phyloP scores from a whole-genome alignment of 805 yeast genomes.

The Ascoidea tarda region DNA sequence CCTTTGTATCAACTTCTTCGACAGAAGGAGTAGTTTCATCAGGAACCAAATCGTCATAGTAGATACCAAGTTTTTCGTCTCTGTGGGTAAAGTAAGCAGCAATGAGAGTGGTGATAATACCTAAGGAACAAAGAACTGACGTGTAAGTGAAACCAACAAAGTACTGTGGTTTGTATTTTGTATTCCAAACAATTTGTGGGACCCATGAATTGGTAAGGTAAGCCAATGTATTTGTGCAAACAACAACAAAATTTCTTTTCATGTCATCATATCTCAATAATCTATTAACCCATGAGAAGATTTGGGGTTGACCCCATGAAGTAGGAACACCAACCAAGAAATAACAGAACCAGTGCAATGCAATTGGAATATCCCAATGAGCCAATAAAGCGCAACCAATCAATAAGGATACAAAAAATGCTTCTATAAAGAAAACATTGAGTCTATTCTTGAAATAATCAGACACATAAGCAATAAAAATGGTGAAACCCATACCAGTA shows the following conservation, averaged over 20 bases:
- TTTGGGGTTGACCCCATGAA: conserved; percentile 40
- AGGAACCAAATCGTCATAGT: no score
- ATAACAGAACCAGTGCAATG: conserved; percentile 36
- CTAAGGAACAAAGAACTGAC: conserved; percentile 18
- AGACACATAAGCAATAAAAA: conserved; percentile 16
- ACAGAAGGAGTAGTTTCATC: no score
- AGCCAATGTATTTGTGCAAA: conserved; percentile 25
- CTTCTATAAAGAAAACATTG: conserved; percentile 22
- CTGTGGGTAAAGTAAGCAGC: conserved; percentile 13
- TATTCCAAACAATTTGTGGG: conserved; percentile 23
- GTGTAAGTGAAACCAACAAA: conserved; percentile 23
- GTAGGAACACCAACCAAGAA: conserved; percentile 32
- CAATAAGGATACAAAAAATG: conserved; percentile 25
- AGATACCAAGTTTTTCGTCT: conserved; percentile 7
- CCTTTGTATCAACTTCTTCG: no score
- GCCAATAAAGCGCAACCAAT: conserved; percentile 30
- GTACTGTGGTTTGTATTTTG: conserved; percentile 20
- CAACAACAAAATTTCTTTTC: conserved; percentile 24
- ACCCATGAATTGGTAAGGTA: conserved; percentile 26
- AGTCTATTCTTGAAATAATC: conserved; percentile 21
- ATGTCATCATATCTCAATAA: conserved; percentile 21
- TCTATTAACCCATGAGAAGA: conserved; percentile 42
- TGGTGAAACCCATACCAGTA: conserved; percentile 22
- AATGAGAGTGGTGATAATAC: conserved; percentile 16
- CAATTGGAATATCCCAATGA: conserved; percentile 32